phyloP scores from a whole-genome alignment of 306 rosid species.

The Quercus gilva region DNA sequence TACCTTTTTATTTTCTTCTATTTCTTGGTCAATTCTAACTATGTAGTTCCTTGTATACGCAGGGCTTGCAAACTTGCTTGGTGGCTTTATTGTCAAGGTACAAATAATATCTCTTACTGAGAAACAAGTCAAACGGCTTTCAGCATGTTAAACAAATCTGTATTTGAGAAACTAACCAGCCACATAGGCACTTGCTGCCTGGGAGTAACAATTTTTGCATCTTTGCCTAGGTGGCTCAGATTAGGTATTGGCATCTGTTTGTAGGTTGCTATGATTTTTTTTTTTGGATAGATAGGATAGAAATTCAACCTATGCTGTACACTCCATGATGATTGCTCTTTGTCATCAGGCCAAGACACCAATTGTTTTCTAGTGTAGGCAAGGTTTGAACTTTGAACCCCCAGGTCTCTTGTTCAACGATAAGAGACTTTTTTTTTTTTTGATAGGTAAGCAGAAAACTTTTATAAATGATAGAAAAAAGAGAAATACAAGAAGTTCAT shows the following conservation, averaged over 20 bases:
- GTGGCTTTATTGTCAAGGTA: conserved; percentile 84
- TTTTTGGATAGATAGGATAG: too few relatives aligned
- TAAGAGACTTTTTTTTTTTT: too few relatives aligned
- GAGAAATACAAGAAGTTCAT: too few relatives aligned
- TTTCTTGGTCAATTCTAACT: conserved; percentile 24
- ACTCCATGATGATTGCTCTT: too few relatives aligned
- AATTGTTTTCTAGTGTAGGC: too few relatives aligned
- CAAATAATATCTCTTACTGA: conserved; percentile 14
- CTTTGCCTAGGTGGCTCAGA: conserved; percentile 10
- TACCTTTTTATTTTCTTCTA: conserved; percentile 1
- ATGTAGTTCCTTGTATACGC: conserved; percentile 35
- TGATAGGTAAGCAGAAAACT: too few relatives aligned
- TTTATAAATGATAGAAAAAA: too few relatives aligned
- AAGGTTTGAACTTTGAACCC: too few relatives aligned
- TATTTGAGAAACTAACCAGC: conserved; percentile 3
- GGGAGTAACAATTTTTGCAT: conserved; percentile 3
- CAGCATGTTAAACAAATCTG: conserved; percentile 4
- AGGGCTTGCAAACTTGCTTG: conserved; percentile 97
- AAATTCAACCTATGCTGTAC: too few relatives aligned
- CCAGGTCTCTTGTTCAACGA: too few relatives aligned
- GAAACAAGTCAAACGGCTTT: not conserved
- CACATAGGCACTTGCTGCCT: not conserved
- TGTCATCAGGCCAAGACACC: too few relatives aligned
- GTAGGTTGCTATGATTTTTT: not conserved
- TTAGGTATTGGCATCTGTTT: not conserved